Evolutionary conservation across 2,329 filamentous ascomycete species (phyloP), one percentile per base, ranked within the genome.

Genomic region (Colletotrichum endophyticum): DNA sequence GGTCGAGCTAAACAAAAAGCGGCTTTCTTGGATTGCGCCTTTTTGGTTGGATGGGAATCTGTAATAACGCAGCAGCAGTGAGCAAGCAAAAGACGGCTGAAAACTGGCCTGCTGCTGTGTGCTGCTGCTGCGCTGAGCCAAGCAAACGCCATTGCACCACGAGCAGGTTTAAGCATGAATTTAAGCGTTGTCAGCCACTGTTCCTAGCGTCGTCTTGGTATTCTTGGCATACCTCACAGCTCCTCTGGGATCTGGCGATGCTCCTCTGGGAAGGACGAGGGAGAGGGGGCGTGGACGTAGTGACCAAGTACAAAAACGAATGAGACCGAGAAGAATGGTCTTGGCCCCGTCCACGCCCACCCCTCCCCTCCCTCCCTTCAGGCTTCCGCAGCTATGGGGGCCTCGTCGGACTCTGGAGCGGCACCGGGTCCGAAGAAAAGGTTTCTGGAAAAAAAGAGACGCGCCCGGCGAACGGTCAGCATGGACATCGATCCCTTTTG

Each of bases 171-270:
- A 87, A 87, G 86, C 86, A 87, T 87, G 86, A 86, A 86, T 87
- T 87, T 87, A 87, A 87, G 85, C 86, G 85, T 87, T 87, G 84
- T 83, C 84, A 85, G 86, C 84, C 84, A 86, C 83, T 67, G 32
- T 30, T 66, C 59, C 75, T 78, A 78, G 77, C 75, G 77, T 27
- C 53, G 64, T 71, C 68, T 77, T 75, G 75, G 71, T 83, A 68
- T 80, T 79, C 86, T 87, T 87, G 85, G 86, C 86, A 83, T 79
- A 78, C 70, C 57, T 76, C 74, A 80, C 78, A 78, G 66, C 77
- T 77, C 74, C 72, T 76, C 68, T 76, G 57, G 78, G 71, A 75
- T 76, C 71, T 66, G 57, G 66, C 66, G 28, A 39, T 70, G 44
- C 63, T 69, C 56, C 63, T 64, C 28, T 39, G 27, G 66, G 59